Percentiles rank a stretch among this genome's conserved stretches.
Conservation (phyloP, 306 rosid species). For the Coriaria nepalensis region DNA sequence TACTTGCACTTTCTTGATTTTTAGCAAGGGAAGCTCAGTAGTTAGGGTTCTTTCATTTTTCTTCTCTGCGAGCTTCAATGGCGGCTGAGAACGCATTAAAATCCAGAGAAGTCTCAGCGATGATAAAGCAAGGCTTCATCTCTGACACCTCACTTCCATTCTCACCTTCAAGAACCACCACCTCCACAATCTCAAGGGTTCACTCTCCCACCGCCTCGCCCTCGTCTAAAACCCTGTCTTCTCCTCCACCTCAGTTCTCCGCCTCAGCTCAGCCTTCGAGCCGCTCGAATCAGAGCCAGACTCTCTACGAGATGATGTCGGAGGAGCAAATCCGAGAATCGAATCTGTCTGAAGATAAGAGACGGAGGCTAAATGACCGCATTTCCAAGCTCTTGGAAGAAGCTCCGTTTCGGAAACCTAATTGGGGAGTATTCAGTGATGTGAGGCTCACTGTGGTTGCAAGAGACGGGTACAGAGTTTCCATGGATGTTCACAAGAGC, state of each 20-base stretch:
- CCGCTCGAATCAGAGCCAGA: slow-evolving; percentile 29
- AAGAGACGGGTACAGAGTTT: slow-evolving; percentile 47
- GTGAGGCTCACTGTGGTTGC: slow-evolving; percentile 59
- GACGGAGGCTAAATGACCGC: slow-evolving; percentile 36
- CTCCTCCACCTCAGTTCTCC: slow-evolving; percentile 27
- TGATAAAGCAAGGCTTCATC: slow-evolving; percentile 79
- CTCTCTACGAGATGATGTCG: slow-evolving; percentile 77
- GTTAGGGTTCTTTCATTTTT: background rate
- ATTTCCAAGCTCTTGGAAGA: slow-evolving; percentile 36
- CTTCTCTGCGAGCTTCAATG: slow-evolving; percentile 27
- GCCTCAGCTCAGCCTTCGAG: slow-evolving; percentile 7
- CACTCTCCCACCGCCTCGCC: slow-evolving; percentile 30
- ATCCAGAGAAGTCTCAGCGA: slow-evolving; percentile 60
- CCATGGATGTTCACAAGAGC: slow-evolving; percentile 66
- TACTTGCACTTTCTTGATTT: background rate
- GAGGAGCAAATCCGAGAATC: slow-evolving; percentile 34
- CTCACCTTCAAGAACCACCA: slow-evolving; percentile 46
- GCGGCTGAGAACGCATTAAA: slow-evolving; percentile 44
- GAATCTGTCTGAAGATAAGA: slow-evolving; percentile 29
- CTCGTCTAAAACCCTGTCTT: slow-evolving; percentile 22
- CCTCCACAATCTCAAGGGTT: slow-evolving; percentile 18
- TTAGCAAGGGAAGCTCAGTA: slow-evolving; percentile 1
- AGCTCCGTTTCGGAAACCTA: slow-evolving; percentile 30
- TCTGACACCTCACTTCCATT: slow-evolving; percentile 37
- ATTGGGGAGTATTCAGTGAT: slow-evolving; percentile 32